Evolutionary conservation across 768 basidiomycete species (phyloP), one percentile per base, ranked within the genome.

Genomic region (Cubamyces lactineus): DNA sequence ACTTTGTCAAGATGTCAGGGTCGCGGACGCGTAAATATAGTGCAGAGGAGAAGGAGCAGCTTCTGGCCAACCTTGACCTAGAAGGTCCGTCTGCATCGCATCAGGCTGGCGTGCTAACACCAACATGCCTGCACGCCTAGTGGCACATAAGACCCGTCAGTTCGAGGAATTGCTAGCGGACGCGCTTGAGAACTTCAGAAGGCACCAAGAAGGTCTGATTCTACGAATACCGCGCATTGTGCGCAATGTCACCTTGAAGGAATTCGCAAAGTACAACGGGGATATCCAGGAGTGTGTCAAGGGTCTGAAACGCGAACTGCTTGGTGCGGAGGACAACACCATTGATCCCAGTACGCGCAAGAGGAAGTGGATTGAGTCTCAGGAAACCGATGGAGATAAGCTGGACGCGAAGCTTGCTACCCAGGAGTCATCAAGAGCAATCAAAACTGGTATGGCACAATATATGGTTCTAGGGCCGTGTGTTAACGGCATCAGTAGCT

Each of bases 201-300:
- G 87, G 24, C 88, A 89, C 67, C 88, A 91, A 70, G 89, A 92
- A 69, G 85, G 85, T 0, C 86, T 86, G 59, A 83, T 92, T 2
- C 83, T 82, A 17, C 84, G 87, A 53, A 89, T 92, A 34, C 91
- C 91, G 0, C 89, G 86, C 67, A 84, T 86, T 65, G 86, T 93
- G 39, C 83, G 89, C 38, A 76, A 76, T 28, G 85, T 92, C 73
- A 84, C 85, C 15, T 85, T 93, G 82, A 84, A 84, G 64, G 90
- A 92, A 46, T 91, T 93, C 72, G 87, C 85, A 17, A 90, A 88
- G 70, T 92, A 92, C 74, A 79, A 87, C 54, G 91, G 89, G 2
- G 86, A 91, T 67, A 77, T 91, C 24, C 88, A 91, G 69, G 84
- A 83, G 9, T 88, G 88, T 42, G 73, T 91, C 62, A 80, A 85